phyloP scores from a whole-genome alignment of 306 rosid genomes.

The Prunus campanulata region DNA sequence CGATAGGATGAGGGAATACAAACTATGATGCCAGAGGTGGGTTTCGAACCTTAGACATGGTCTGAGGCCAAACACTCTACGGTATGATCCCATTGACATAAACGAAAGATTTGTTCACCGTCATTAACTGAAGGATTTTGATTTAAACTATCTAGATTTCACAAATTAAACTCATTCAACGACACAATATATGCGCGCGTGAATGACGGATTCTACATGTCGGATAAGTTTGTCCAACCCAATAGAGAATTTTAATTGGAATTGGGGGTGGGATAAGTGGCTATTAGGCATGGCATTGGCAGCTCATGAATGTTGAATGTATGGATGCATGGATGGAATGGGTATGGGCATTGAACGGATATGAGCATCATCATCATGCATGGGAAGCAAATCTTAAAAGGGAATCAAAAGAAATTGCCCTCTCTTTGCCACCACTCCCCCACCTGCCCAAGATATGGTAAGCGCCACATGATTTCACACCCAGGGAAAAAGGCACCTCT shows the following conservation, averaged over 20 bases:
- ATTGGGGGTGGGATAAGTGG: background rate
- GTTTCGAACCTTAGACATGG: no score
- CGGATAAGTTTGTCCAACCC: no score
- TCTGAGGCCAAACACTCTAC: no score
- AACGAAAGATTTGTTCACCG: no score
- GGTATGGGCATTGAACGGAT: background rate
- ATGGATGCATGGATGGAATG: background rate
- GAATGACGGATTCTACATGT: no score
- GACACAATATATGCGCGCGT: no score
- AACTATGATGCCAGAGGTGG: no score
- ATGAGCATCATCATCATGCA: slow-evolving; percentile 18
- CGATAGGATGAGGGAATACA: no score
- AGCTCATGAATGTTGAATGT: slow-evolving; percentile 18
- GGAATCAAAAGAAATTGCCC: slow-evolving; percentile 78
- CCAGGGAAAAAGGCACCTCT: slow-evolving; percentile 29
- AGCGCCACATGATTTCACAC: slow-evolving; percentile 74
- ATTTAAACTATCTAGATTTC: no score
- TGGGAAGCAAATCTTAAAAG: slow-evolving; percentile 87
- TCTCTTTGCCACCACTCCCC: slow-evolving; percentile 58
- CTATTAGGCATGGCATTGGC: background rate
- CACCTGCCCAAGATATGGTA: slow-evolving; percentile 68
- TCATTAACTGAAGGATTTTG: no score
- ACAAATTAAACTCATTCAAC: no score
- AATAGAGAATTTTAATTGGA: background rate
- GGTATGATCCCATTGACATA: no score